Evolutionary conservation across 2,329 filamentous ascomycete genomes (phyloP).

Genomic region (Waltergamsia citrina): DNA sequence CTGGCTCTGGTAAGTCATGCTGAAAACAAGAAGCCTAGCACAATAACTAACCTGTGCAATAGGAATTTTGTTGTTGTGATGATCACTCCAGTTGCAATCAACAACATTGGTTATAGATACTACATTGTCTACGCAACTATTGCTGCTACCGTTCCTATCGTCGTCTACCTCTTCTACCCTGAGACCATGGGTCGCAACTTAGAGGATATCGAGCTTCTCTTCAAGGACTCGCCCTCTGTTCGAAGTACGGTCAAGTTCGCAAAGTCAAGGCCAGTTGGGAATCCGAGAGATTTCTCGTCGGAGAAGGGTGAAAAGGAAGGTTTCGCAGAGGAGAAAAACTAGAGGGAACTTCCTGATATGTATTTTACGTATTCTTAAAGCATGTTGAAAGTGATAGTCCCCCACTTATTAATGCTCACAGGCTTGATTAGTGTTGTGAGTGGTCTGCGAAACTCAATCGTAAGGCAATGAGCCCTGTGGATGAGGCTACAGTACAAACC

Average conservation of each 20-base stretch:
- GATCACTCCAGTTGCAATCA: constrained; percentile 35
- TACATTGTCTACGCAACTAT: constrained; percentile 40
- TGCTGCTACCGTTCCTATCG: constrained; percentile 30
- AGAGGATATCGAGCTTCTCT: constrained; percentile 33
- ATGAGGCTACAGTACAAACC: too few relatives aligned
- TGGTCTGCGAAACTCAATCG: too few relatives aligned
- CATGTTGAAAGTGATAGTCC: too few relatives aligned
- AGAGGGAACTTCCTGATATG: too few relatives aligned
- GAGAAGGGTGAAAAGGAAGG: not conserved
- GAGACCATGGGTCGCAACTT: constrained; percentile 40
- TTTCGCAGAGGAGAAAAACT: too few relatives aligned
- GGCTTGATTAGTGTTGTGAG: too few relatives aligned
- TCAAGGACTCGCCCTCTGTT: constrained; percentile 26
- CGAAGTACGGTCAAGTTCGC: constrained; percentile 25
- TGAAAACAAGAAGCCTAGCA: not conserved
- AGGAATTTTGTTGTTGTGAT: constrained; percentile 26
- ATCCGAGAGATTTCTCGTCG: not conserved
- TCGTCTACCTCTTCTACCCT: constrained; percentile 34
- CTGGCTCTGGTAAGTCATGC: constrained; percentile 34
- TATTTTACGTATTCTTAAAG: too few relatives aligned
- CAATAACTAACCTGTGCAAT: not conserved
- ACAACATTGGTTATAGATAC: constrained; percentile 40
- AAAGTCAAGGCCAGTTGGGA: constrained; percentile 11
- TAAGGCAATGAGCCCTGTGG: too few relatives aligned
- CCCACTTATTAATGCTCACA: too few relatives aligned